Conservation (phyloP, 2,329 filamentous ascomycete genomes). For the Curvularia verruculosa region DNA sequence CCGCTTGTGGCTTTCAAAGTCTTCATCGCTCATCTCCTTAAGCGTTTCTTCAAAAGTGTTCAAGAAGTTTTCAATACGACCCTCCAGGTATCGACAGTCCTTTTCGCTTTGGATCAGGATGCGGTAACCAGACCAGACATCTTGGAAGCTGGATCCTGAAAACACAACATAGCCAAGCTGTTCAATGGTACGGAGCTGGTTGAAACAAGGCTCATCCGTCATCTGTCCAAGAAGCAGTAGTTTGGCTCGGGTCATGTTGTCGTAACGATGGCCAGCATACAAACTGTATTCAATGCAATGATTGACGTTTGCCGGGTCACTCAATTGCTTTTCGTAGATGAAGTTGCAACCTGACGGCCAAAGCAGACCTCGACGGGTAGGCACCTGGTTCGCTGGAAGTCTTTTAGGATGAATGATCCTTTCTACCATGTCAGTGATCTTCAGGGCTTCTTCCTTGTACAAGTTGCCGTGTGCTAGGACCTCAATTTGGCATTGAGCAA, state of each 20-base stretch:
- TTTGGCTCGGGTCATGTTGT: slow-evolving; percentile 75
- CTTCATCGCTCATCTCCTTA: slow-evolving; percentile 75
- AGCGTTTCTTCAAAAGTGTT: slow-evolving; percentile 69
- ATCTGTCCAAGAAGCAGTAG: slow-evolving; percentile 85
- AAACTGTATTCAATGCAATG: slow-evolving; percentile 59
- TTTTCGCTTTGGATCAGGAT: slow-evolving; percentile 94
- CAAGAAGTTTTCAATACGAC: slow-evolving; percentile 86
- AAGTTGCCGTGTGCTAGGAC: slow-evolving; percentile 89
- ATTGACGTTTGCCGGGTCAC: slow-evolving; percentile 83
- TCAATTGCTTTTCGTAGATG: slow-evolving; percentile 78
- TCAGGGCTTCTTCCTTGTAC: slow-evolving; percentile 89
- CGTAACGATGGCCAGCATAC: slow-evolving; percentile 55
- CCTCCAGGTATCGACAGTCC: slow-evolving; percentile 80
- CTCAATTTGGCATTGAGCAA: slow-evolving; percentile 86
- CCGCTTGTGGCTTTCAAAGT: slow-evolving; percentile 90
- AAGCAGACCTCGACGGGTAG: slow-evolving; percentile 75
- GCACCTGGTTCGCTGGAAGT: slow-evolving; percentile 80
- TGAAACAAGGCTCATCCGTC: slow-evolving; percentile 89
- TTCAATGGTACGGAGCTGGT: slow-evolving; percentile 94
- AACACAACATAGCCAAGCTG: slow-evolving; percentile 97
- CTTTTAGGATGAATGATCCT: slow-evolving; percentile 74
- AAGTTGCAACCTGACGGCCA: slow-evolving; percentile 82
- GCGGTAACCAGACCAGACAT: slow-evolving; percentile 77
- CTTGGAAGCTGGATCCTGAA: slow-evolving; percentile 75
- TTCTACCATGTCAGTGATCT: slow-evolving; percentile 82